Base-by-base conservation (phyloP, 2,329 filamentous ascomycete species). In the Rhexocercosporidium sp. region DNA sequence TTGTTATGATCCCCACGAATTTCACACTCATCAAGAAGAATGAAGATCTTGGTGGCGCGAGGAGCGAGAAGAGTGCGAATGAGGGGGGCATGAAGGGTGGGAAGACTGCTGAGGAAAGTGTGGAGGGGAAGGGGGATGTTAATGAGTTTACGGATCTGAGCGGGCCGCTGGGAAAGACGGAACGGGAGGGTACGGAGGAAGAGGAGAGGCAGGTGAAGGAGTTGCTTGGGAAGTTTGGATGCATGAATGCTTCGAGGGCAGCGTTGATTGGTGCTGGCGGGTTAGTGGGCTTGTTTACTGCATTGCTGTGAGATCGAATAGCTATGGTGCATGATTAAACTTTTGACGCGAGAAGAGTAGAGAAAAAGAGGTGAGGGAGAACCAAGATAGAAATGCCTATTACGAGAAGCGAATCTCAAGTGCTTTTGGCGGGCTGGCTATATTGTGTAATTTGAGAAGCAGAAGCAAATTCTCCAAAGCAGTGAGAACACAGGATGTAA, bases 241-340 rank as follows among this genome's bases (percentile, higher is more conserved):
- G 6, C 22, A 41, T 65, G 44, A 65, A 65, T 53, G 37, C 41
- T 3, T 6, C 14, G 22, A 65, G 62, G 54, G 54, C 54, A 29
- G 31, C 53, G 54, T 44, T 65, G 54, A 65, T 65, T 51, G 54
- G 62, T 34, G 31, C 20, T 41, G 54, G 62, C 2, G 62, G 54
- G 12, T 0, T 65, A 2, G 44, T 65, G 27, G 62, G 62, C 8
- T 46, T 65, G 29, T 27, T 64, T 37, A 64, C 51, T 34, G 53
- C 53, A 22, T 34, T 59, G 11, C 20, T 59, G 25, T 57, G 25
- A 51, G 41, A 22, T 3, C 14, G 14, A 22, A 3, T 11, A 12
- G 20, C 11, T 27, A 4, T 16, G 49, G 51, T 41, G 39, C 14
- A 41, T 41, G 11, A 14, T 41, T 3, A 41, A n/a, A n/a, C n/a